Evolutionary conservation across 2,329 filamentous ascomycete genomes (phyloP).

Genomic region (Cladophialophora bantiana): DNA sequence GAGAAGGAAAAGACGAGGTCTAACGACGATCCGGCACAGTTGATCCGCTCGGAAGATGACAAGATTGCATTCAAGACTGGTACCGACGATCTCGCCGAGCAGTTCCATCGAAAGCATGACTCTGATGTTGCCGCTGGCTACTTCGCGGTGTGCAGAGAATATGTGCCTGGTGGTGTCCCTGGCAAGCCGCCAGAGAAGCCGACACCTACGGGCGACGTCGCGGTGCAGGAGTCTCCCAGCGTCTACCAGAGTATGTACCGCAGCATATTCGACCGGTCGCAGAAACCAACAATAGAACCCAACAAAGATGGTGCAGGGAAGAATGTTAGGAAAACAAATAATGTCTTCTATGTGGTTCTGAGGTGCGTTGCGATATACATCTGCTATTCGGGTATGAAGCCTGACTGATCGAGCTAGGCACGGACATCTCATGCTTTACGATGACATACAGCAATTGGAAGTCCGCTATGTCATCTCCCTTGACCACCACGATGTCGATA

Average conservation of each 20-base stretch:
- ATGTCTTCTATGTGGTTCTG: constrained; percentile 91
- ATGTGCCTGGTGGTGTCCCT: constrained; percentile 88
- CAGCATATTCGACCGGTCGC: constrained; percentile 88
- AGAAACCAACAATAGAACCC: constrained; percentile 61
- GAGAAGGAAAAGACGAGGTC: neutral
- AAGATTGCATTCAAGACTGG: constrained; percentile 67
- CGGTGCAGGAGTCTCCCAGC: constrained; percentile 82
- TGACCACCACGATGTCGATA: constrained; percentile 81
- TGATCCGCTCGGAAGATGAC: constrained; percentile 67
- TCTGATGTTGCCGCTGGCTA: constrained; percentile 86
- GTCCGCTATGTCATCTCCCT: constrained; percentile 95
- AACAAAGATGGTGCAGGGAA: constrained; percentile 52
- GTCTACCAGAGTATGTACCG: constrained; percentile 99
- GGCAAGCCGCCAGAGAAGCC: constrained; percentile 88
- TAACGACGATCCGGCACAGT: constrained; percentile 50
- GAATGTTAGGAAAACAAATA: constrained; percentile 69
- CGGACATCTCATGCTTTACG: constrained; percentile 96
- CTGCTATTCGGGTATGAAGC: constrained; percentile 5
- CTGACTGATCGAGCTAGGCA: constrained; percentile 63
- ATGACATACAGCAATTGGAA: constrained; percentile 92
- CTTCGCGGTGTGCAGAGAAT: constrained; percentile 94
- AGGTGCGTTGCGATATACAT: constrained; percentile 62
- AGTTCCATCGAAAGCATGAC: constrained; percentile 68
- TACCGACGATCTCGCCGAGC: constrained; percentile 65
- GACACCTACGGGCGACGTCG: constrained; percentile 78